Conservation (phyloP, 257 asterid species). For the Prunella vulgaris region DNA sequence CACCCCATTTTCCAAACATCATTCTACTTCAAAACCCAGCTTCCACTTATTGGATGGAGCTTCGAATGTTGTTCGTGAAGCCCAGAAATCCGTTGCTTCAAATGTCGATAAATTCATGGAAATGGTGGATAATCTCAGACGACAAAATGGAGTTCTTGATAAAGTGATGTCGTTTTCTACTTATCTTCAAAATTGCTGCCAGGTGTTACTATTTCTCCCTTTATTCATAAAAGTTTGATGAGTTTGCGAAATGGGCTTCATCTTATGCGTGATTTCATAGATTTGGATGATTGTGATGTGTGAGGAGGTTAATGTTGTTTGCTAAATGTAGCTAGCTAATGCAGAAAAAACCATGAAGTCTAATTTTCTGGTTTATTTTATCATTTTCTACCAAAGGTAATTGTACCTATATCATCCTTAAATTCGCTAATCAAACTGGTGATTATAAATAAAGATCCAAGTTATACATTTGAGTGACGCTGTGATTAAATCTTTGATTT, state of each 20-base stretch:
- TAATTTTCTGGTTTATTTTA: not conserved
- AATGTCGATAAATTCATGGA: slow-evolving; percentile 35
- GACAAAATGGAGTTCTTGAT: slow-evolving; percentile 38
- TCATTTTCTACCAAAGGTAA: not conserved
- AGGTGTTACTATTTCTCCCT: slow-evolving; percentile 32
- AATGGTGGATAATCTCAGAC: slow-evolving; percentile 33
- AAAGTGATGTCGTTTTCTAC: slow-evolving; percentile 43
- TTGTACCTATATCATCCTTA: too few species aligned
- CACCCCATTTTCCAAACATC: slow-evolving; percentile 42
- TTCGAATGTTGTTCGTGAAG: slow-evolving; percentile 38
- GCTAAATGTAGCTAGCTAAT: not conserved
- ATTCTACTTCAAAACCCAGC: slow-evolving; percentile 34
- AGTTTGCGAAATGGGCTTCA: not conserved
- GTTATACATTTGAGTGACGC: not conserved
- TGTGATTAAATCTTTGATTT: not conserved
- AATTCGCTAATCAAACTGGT: not conserved
- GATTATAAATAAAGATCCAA: not conserved
- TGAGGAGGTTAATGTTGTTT: not conserved
- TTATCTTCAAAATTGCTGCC: slow-evolving; percentile 41
- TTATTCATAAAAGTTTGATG: not conserved
- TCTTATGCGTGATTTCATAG: not conserved
- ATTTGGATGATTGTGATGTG: too few species aligned
- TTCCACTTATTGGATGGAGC: slow-evolving; percentile 34
- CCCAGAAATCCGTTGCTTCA: slow-evolving; percentile 36
- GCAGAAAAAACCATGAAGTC: not conserved